These are phyloP conservation scores for Aureobasidium leucospermi DNA, from an alignment of 2,329 filamentous ascomycete species.

Conservation along the genomic window DNA sequence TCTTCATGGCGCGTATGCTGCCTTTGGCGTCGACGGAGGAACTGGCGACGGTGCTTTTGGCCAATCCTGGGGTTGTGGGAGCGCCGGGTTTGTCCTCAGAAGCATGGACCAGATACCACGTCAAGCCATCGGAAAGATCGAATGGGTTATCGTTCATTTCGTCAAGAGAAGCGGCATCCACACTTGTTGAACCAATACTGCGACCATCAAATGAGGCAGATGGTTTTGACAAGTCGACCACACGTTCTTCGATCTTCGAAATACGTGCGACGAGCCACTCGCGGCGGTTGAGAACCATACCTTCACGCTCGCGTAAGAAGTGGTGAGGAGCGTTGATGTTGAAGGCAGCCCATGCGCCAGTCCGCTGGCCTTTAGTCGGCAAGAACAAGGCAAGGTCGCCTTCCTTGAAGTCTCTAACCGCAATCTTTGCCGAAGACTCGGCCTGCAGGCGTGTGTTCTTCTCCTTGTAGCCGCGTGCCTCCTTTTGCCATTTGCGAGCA, in stretches of 20 bases:
- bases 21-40: constrained; percentile 82
- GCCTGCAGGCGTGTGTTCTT: constrained; percentile 73
- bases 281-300: constrained; percentile 71
- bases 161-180: constrained; percentile 13
- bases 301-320: constrained; percentile 88
- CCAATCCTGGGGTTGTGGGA: constrained; percentile 84
- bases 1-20: constrained; percentile 41
- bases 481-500: constrained; percentile 86
- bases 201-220: constrained; percentile 30
- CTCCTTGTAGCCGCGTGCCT: constrained; percentile 75
- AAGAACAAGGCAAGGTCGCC: constrained; percentile 91
- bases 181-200: constrained; percentile 13
- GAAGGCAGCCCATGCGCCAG: constrained; percentile 95
- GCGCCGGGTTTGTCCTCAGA: constrained; percentile 77
- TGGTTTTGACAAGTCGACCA: constrained; percentile 78
- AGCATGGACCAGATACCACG: constrained; percentile 95
- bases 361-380: constrained; percentile 88
- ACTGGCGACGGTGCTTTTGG: constrained; percentile 84
- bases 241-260: constrained; percentile 79
- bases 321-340: constrained; percentile 97
- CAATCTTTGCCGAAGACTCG: constrained; percentile 92
- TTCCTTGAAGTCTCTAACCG: constrained; percentile 91
- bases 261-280: constrained; percentile 98
- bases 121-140: constrained; percentile 84
- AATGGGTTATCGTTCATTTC: constrained; percentile 81